Percentiles rank a stretch among this genome's conserved stretches.
Evolutionary conservation across 2,329 filamentous ascomycete species (phyloP).

Genomic region (Diaporthe sp.): DNA sequence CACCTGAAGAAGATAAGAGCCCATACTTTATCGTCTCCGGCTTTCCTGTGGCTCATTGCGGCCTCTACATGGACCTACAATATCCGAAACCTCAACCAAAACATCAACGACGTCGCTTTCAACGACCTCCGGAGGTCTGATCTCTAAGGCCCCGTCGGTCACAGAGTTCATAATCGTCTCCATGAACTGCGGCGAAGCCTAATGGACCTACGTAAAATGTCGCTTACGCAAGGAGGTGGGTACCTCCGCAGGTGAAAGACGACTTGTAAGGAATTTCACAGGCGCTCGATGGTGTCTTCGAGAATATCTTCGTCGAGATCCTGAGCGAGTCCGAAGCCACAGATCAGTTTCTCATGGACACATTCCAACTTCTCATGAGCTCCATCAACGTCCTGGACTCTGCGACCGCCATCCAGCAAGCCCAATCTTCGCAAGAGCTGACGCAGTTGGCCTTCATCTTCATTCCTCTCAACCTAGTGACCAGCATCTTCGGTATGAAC

Average conservation of each 20-base stretch:
- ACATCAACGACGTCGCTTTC: background rate
- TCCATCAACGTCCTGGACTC: background rate
- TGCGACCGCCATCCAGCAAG: background rate
- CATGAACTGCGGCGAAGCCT: background rate
- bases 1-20: background rate
- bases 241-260: background rate
- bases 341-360: background rate
- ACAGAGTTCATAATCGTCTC: background rate
- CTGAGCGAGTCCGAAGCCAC: background rate
- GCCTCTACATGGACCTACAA: background rate
- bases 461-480: background rate
- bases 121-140: background rate
- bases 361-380: background rate
- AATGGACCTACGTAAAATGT: background rate
- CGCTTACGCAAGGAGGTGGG: background rate
- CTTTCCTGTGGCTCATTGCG: background rate
- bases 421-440: background rate
- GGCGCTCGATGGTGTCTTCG: background rate
- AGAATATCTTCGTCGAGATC: background rate
- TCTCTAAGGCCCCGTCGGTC: background rate
- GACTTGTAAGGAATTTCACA: background rate
- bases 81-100: background rate
- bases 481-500: background rate
- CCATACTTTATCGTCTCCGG: background rate
- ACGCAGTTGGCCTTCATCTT: background rate